A percentile compares a stretch with the other conserved stretches of the same genome.
These are phyloP conservation scores for Plasmodiophora brassicae DNA, from an alignment of 208 protist genomes.

Conservation along the genomic window DNA sequence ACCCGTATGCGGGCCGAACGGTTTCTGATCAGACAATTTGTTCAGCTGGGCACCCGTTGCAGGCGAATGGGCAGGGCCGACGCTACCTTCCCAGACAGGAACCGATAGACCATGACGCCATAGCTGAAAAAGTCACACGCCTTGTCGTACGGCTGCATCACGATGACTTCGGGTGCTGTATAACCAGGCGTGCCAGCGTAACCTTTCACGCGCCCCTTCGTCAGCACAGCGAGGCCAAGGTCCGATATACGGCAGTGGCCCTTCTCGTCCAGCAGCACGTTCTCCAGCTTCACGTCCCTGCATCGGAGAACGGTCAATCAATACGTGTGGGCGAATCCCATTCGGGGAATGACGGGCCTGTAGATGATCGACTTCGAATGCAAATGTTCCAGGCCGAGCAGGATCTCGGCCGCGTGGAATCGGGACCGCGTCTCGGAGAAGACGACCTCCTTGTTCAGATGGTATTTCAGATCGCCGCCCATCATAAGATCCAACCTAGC, in stretches of 20 bases:
- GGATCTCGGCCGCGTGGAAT: conserved; percentile 52
- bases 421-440: neutral
- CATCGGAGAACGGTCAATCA: conserved; percentile 56
- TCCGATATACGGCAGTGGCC: conserved; percentile 82
- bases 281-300: conserved; percentile 66
- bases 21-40: neutral
- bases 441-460: conserved; percentile 28
- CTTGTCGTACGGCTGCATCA: conserved; percentile 23
- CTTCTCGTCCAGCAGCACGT: conserved; percentile 57
- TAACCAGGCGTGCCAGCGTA: conserved; percentile 7
- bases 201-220: neutral
- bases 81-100: conserved; percentile 7
- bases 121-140: conserved; percentile 30
- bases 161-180: conserved; percentile 32
- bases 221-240: conserved; percentile 71
- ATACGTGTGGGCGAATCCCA: neutral
- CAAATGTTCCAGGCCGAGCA: conserved; percentile 59
- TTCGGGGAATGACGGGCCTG: neutral
- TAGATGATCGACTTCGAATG: conserved; percentile 57
- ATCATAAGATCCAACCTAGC: conserved; percentile 24
- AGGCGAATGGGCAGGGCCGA: neutral
- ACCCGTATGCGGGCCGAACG: neutral
- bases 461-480: conserved; percentile 45
- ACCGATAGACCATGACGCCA: conserved; percentile 32
- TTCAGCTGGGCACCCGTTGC: too few relatives aligned